phyloP scores from a whole-genome alignment of 1,284 basidiomycete species.

The Ustanciosporium gigantosporum region DNA sequence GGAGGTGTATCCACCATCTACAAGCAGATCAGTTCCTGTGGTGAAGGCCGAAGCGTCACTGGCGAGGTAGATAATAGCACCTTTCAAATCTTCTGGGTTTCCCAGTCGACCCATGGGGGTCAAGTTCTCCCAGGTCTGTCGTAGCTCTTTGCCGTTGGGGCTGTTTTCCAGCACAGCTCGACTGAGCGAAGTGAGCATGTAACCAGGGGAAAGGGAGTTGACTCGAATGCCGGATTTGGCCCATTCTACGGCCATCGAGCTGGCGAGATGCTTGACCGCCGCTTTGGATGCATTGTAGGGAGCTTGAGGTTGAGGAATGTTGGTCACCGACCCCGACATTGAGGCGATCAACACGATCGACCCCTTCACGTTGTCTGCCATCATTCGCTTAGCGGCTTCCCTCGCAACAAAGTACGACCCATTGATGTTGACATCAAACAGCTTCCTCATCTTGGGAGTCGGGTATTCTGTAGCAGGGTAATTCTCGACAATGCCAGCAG shows the following conservation, averaged over 20 bases:
- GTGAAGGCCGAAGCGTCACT: conserved; percentile 84
- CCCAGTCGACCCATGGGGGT: conserved; percentile 76
- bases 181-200: conserved; percentile 77
- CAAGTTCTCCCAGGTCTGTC: conserved; percentile 78
- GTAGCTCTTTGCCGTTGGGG: conserved; percentile 64
- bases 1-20: conserved; percentile 77
- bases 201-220: conserved; percentile 65
- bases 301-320: conserved; percentile 76
- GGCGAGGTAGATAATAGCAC: conserved; percentile 78
- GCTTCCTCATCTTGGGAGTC: conserved; percentile 64
- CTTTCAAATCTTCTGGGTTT: conserved; percentile 64
- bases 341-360: conserved; percentile 85
- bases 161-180: conserved; percentile 34
- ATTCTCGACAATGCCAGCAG: conserved; percentile 83
- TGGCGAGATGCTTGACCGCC: conserved; percentile 86
- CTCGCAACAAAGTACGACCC: conserved; percentile 82
- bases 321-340: conserved; percentile 80
- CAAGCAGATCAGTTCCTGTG: conserved; percentile 79
- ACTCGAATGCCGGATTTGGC: conserved; percentile 81
- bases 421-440: conserved; percentile 92
- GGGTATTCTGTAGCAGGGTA: conserved; percentile 80
- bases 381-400: conserved; percentile 75
- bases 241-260: conserved; percentile 85
- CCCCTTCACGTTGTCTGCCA: conserved; percentile 67
- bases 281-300: conserved; percentile 86